Base-by-base conservation (phyloP, 2,329 filamentous ascomycete genomes). In the Zymoseptoria tritici region DNA sequence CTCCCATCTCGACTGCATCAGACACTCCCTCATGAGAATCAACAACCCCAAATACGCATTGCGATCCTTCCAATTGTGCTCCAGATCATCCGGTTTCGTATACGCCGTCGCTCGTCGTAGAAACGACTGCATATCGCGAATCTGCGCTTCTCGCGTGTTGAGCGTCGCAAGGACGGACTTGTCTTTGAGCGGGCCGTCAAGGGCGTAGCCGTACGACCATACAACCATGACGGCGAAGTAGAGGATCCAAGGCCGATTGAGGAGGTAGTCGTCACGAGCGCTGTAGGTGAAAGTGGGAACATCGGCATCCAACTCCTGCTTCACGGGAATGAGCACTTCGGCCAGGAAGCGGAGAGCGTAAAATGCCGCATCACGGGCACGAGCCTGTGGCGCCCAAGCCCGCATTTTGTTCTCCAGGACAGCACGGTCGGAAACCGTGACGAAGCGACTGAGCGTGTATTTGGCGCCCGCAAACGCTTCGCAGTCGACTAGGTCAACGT, bases 401-500 rank as follows among this genome's bases (percentile, higher is more conserved):
- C 87, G 91, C 87, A 96, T 94, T 64, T 91, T 85, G 59, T 89
- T 83, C 66, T 90, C 85, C 2, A 91, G 91, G 55, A 85, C 87
- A 63, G 82, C 86, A 59, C 94, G 87, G 74, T 97, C 94, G 62
- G 90, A 85, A 1, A 85, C 80, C 1, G 90, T 91, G 62, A 97
- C 95, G 0, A 87, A 86, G 53, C 93, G 86, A 21, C 94, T 93
- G 3, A 97, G 83, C 2, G 97, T 81, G 29, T 92, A 83, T 67
- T 87, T 90, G 1, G 93, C 91, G 8, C 92, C 87, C 4, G 93
- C 94, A 73, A 94, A 97, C 65, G 97, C 95, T 75, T 97, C 93
- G 69, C 91, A 93, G 73, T 97, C 93, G n/a, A 96, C 90, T 57
- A 97, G 91, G 71, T 97, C 93, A 22, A 96, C 91, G 71, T 97